phyloP scores from a whole-genome alignment of 495 filamentous ascomycete genomes.

The Daldinia caldariorum region DNA sequence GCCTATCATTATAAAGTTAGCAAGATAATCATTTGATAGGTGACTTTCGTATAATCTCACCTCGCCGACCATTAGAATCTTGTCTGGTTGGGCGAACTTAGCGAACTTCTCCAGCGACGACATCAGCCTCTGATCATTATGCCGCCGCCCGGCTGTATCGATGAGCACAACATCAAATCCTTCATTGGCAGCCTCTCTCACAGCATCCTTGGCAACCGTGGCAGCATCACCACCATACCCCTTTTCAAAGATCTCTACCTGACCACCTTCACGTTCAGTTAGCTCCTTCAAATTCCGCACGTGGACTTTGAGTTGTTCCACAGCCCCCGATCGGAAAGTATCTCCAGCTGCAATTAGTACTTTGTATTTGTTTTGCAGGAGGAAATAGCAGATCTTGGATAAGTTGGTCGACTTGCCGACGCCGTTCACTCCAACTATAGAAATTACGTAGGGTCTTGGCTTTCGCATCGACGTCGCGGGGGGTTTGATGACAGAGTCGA shows the following conservation, averaged over 20 bases:
- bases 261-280: slow-evolving; percentile 78
- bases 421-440: slow-evolving; percentile 97
- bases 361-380: slow-evolving; percentile 94
- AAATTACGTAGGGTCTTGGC: slow-evolving; percentile 90
- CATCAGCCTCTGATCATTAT: slow-evolving; percentile 97
- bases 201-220: slow-evolving; percentile 92
- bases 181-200: slow-evolving; percentile 75
- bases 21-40: not conserved
- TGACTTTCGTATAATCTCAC: slow-evolving; percentile 47
- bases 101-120: slow-evolving; percentile 95
- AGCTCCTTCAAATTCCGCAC: slow-evolving; percentile 90
- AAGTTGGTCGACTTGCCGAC: slow-evolving; percentile 98
- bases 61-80: slow-evolving; percentile 99
- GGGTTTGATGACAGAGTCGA: slow-evolving; percentile 78
- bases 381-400: slow-evolving; percentile 96
- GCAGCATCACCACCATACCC: slow-evolving; percentile 98
- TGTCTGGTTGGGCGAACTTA: slow-evolving; percentile 93
- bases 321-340: slow-evolving; percentile 96
- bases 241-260: slow-evolving; percentile 92
- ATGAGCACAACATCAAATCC: slow-evolving; percentile 94
- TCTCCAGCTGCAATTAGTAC: slow-evolving; percentile 97
- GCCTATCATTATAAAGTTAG: slow-evolving; percentile 60
- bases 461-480: slow-evolving; percentile 62
- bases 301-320: slow-evolving; percentile 95
- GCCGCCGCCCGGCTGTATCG: slow-evolving; percentile 92